phyloP scores from a whole-genome alignment of 768 basidiomycete genomes.

The Mycena galericulata region DNA sequence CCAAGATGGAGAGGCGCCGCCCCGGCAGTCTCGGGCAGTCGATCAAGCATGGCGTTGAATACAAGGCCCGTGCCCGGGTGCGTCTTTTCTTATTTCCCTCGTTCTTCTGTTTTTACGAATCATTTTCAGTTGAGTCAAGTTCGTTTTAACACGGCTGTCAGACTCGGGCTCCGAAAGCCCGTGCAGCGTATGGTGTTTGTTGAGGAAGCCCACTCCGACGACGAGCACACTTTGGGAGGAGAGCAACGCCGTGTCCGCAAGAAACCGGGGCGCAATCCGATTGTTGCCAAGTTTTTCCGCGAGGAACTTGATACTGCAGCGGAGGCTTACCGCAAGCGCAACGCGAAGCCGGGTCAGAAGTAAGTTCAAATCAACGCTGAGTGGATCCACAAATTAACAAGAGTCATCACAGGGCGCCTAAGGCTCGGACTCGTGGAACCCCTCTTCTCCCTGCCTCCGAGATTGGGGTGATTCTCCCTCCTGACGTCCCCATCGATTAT shows the following conservation, averaged over 20 bases:
- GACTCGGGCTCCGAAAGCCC: background rate
- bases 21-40: background rate
- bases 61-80: slow-evolving; percentile 6
- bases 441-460: background rate
- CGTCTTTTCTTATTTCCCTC: background rate
- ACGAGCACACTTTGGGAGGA: background rate
- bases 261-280: slow-evolving; percentile 8
- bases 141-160: background rate
- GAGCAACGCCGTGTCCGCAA: background rate
- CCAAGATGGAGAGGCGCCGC: background rate
- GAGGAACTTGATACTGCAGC: background rate
- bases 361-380: background rate
- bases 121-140: background rate
- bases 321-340: slow-evolving; percentile 8
- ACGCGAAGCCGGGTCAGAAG: slow-evolving; percentile 10
- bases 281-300: background rate
- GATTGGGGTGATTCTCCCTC: background rate
- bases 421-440: background rate
- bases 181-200: background rate
- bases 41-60: background rate
- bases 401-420: background rate
- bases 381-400: background rate
- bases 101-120: background rate
- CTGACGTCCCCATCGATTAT: slow-evolving; percentile 7
- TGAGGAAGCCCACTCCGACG: slow-evolving; percentile 1